phyloP scores from a whole-genome alignment of 208 protist genomes.

The Crithidia thermophila region DNA sequence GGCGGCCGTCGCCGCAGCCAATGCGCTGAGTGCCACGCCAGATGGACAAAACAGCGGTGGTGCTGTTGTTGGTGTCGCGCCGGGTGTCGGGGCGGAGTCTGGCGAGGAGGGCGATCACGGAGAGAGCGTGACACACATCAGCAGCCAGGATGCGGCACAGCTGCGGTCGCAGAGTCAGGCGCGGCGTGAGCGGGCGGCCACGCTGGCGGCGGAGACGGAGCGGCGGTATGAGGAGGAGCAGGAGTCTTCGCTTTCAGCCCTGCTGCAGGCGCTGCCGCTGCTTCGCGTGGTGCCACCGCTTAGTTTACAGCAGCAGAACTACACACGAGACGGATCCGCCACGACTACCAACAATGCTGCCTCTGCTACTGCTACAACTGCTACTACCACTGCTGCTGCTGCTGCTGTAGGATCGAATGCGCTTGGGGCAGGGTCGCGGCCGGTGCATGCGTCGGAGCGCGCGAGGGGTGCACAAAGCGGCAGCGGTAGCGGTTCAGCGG shows the following conservation, averaged over 20 bases:
- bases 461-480: not conserved
- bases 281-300: conserved; percentile 40
- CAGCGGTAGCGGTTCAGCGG: not conserved
- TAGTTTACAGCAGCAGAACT: conserved; percentile 35
- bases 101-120: not conserved
- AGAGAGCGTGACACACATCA: not conserved
- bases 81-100: not conserved
- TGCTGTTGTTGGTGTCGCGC: too few species aligned
- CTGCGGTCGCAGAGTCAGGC: conserved; percentile 9
- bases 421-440: not conserved
- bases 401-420: not conserved
- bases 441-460: not conserved
- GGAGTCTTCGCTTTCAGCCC: conserved; percentile 20
- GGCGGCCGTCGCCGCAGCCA: too few species aligned
- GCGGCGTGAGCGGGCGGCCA: conserved; percentile 19
- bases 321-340: conserved; percentile 14
- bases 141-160: not conserved
- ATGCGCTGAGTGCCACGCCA: too few species aligned
- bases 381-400: not conserved
- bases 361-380: not conserved
- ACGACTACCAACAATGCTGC: not conserved
- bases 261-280: conserved; percentile 27
- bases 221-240: conserved; percentile 25
- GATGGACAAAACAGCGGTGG: too few species aligned
- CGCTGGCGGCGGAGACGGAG: conserved; percentile 24